phyloP scores from a whole-genome alignment of 1,284 basidiomycete genomes.

The Marasmius tenuissimus region DNA sequence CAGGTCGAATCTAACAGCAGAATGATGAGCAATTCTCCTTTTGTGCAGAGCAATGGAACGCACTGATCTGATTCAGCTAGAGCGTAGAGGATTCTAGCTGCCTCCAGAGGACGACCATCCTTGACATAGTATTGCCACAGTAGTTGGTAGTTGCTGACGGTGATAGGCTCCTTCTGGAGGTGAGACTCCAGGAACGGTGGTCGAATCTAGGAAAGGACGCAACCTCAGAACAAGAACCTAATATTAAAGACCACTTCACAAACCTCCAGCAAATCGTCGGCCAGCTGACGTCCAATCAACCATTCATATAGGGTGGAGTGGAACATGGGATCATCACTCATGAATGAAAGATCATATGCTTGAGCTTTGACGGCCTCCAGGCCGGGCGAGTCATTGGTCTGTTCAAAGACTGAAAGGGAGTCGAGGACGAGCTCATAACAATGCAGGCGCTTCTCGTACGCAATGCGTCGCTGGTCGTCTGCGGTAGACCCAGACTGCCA shows the following conservation, averaged over 20 bases:
- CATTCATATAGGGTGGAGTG: conserved; percentile 95
- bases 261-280: conserved; percentile 90
- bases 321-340: conserved; percentile 88
- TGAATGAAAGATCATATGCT: conserved; percentile 82
- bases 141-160: conserved; percentile 83
- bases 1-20: conserved; percentile 57
- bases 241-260: conserved; percentile 21
- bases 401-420: conserved; percentile 81
- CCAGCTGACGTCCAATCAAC: conserved; percentile 78
- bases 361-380: conserved; percentile 67
- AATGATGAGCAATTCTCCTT: conserved; percentile 8
- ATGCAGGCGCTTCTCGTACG: conserved; percentile 62
- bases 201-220: conserved; percentile 54
- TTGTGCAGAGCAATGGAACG: conserved; percentile 25
- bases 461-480: conserved; percentile 60
- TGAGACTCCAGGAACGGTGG: conserved; percentile 88
- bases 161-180: conserved; percentile 79
- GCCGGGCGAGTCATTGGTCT: conserved; percentile 41
- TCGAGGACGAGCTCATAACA: conserved; percentile 87
- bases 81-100: conserved; percentile 84
- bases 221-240: conserved; percentile 9
- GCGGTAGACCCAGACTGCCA: conserved; percentile 69
- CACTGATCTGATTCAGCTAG: conserved; percentile 88
- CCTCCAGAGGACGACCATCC: conserved; percentile 80
- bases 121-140: conserved; percentile 98